Percentiles rank a stretch among this genome's conserved stretches.
Evolutionary conservation across 2,329 filamentous ascomycete genomes (phyloP).

Genomic region (Phyllosticta ampelicida): DNA sequence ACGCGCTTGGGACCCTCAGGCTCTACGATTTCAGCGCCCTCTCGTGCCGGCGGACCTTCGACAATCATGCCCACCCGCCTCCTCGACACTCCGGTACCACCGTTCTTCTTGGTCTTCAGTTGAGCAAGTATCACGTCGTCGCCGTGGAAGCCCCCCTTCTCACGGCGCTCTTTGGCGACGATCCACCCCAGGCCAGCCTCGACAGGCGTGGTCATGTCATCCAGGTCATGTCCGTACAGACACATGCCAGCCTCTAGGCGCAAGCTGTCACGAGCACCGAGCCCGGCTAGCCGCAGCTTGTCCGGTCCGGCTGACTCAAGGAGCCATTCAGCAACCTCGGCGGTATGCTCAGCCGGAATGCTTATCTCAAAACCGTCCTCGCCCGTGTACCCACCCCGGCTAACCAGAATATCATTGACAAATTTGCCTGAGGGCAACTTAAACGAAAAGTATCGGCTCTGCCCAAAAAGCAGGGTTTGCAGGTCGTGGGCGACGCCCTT

Average conservation of each 20-base stretch:
- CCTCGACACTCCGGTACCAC: constrained; percentile 56
- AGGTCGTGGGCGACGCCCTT: constrained; percentile 39
- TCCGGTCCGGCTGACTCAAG: constrained; percentile 48
- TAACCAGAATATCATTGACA: constrained; percentile 55
- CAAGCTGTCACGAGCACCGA: constrained; percentile 84
- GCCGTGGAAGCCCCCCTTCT: constrained; percentile 70
- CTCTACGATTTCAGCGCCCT: constrained; percentile 67
- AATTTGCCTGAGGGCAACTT: constrained; percentile 42
- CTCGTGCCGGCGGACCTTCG: constrained; percentile 77
- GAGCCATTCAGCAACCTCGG: constrained; percentile 57
- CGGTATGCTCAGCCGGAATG: constrained; percentile 56
- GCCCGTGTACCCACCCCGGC: constrained; percentile 87
- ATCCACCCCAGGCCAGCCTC: constrained; percentile 65
- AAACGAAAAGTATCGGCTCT: constrained; percentile 55
- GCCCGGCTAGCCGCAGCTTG: constrained; percentile 65
- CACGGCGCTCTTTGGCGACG: constrained; percentile 66
- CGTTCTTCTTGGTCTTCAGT: constrained; percentile 61
- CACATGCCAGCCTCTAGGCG: constrained; percentile 97
- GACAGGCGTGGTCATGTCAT: constrained; percentile 63
- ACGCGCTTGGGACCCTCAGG: constrained; percentile 43
- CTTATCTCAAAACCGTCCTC: constrained; percentile 98
- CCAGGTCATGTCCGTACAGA: constrained; percentile 96
- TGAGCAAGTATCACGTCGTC: constrained; percentile 67
- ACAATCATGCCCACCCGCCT: constrained; percentile 74
- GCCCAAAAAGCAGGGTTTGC: constrained; percentile 69